Evolutionary conservation across 441 rosid genomes (phyloP), one percentile per base, ranked within the genome.

Genomic region (Mallotus japonicus): DNA sequence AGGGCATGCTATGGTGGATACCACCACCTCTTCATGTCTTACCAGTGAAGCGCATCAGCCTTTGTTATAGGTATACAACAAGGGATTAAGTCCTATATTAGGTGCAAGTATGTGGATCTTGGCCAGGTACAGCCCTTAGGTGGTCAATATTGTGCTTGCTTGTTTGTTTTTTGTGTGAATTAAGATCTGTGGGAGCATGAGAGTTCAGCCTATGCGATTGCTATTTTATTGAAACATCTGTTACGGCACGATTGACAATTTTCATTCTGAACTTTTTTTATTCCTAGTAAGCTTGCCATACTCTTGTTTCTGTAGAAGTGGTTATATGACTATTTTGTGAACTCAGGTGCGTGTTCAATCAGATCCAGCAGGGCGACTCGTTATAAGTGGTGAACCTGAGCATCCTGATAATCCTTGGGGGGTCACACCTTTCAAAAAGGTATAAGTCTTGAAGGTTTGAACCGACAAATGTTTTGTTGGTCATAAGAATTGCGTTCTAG

Each of bases 331-430:
- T 16, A 7, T 50, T 59, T 13, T 68, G 14, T 50, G 53, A 67
- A 69, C 42, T 69, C 84, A 93, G 97, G 91, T 91, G 69, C 89
- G 86, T 28, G 86, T 93, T 84, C 98, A 91, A 49, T 88, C 94
- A 32, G 95, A 91, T 87, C 94, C 97, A 11, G 95, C 86, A 3
- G 97, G 98, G 64, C 85, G 87, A 50, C 57, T 93, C 71, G 84
- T 93, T 55, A 93, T 93, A 72, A 90, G 89, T 12, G 98, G 97
- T 51, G 77, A 88, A 70, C 97, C 95, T 17, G 92, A 91, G 76
- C 88, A 93, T 69, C 83, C 80, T 72, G 90, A 93, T 73, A 90
- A 88, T 82, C 97, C 94, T 57, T 93, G 98, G 97, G 98, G 97
- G 14, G 84, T 89, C 59, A 87, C 93, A 46, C 88, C 97, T 9